Evolutionary conservation across 2,329 filamentous ascomycete genomes (phyloP).

Genomic region (Ascochyta koolunga): DNA sequence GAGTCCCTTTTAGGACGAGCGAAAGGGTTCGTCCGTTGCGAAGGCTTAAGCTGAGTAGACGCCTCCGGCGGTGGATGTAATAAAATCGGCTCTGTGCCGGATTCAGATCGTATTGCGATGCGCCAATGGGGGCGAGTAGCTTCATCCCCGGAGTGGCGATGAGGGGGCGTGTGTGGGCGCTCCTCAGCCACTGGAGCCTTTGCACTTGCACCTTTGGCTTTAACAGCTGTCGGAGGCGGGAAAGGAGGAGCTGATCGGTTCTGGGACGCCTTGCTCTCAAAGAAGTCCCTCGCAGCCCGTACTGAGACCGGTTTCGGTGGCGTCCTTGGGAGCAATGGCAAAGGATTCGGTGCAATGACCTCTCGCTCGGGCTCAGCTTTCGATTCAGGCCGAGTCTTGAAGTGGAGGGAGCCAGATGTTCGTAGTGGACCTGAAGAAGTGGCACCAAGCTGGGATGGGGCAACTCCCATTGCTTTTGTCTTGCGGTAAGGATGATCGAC

Average conservation of each 20-base stretch:
- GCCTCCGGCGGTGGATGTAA: conserved; percentile 14
- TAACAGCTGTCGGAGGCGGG: conserved; percentile 15
- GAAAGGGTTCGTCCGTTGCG: conserved; percentile 19
- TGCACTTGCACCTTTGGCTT: conserved; percentile 4
- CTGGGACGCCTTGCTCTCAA: conserved; percentile 35
- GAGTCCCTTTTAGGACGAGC: conserved; percentile 8
- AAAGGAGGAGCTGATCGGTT: conserved; percentile 14
- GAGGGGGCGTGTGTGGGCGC: background rate
- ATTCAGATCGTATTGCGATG: background rate
- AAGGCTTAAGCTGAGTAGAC: conserved; percentile 7
- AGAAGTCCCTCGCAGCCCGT: conserved; percentile 34
- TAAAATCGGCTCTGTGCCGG: conserved; percentile 5
- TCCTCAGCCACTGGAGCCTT: conserved; percentile 3
- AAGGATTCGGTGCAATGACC: conserved; percentile 6
- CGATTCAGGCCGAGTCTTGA: conserved; percentile 24
- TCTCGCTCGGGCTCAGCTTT: conserved; percentile 17
- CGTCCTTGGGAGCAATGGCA: conserved; percentile 10
- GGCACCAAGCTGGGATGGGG: conserved; percentile 31
- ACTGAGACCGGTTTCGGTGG: conserved; percentile 30
- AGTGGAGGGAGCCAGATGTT: conserved; percentile 24
- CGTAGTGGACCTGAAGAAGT: conserved; percentile 25
- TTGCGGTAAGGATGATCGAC: conserved; percentile 31
- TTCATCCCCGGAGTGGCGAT: background rate
- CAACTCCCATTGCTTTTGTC: conserved; percentile 3
- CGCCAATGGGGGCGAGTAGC: background rate